Percentiles rank a stretch among this genome's conserved stretches.
phyloP scores from a whole-genome alignment of 106 monocot species.

The Chionographis japonica region DNA sequence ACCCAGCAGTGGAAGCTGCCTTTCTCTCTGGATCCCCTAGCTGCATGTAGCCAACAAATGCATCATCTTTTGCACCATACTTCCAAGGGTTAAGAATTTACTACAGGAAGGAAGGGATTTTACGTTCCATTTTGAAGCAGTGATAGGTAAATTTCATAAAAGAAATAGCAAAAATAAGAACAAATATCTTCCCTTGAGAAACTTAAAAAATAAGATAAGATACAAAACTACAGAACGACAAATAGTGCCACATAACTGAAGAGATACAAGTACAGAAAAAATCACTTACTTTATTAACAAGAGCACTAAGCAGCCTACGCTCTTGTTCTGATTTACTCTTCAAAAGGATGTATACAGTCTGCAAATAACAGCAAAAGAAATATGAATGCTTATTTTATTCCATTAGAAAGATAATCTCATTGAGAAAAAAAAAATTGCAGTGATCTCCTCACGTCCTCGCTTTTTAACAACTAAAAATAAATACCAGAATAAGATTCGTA shows the following conservation, averaged over 20 bases:
- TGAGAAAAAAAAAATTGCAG: too few species aligned
- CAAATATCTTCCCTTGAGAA: not conserved
- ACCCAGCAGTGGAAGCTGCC: slow-evolving; percentile 59
- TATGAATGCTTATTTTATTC: not conserved
- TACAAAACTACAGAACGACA: not conserved
- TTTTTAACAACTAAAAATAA: not conserved
- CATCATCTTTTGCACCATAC: not conserved
- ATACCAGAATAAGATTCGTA: not conserved
- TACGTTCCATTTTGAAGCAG: too few species aligned
- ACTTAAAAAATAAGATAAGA: not conserved
- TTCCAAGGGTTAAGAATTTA: not conserved
- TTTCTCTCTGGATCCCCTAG: slow-evolving; percentile 79
- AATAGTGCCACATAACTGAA: not conserved
- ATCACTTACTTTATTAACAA: slow-evolving; percentile 84
- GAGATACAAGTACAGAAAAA: not conserved
- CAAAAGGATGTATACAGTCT: slow-evolving; percentile 66
- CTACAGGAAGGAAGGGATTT: not conserved
- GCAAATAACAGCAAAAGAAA: slow-evolving; percentile 19
- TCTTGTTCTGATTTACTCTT: slow-evolving; percentile 88
- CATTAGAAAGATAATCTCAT: too few species aligned
- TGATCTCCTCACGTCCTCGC: too few species aligned
- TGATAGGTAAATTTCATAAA: not conserved
- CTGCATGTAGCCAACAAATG: slow-evolving; percentile 27
- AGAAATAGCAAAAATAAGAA: not conserved
- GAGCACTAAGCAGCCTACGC: slow-evolving; percentile 67